Base-by-base conservation (phyloP, 805 yeast species). In the Helenozyma baotianmanensis region DNA sequence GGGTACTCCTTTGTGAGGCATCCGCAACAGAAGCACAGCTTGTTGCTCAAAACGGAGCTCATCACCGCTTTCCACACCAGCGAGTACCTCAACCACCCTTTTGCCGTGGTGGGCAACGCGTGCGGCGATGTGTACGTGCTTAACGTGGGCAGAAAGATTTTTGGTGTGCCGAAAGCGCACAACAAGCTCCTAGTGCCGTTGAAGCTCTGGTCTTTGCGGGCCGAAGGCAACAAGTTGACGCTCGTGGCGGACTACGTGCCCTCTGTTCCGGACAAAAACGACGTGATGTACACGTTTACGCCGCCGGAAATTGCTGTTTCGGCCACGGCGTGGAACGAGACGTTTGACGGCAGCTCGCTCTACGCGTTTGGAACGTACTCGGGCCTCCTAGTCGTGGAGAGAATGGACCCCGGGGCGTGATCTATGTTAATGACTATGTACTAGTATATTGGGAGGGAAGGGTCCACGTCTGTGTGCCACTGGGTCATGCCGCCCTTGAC, bases 401-500 rank as follows among this genome's bases (percentile, higher is more conserved):
- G 64, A 33, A 44, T 67, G 23, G 69, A 63, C 36, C 40, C 43
- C 9, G 36, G 13, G 35, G 38, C 13, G 30, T 32, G 15, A 32
- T 22, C 22, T 6, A 13, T 12, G 14, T 8, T n/a, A 11, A 5
- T 4, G 6, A n/a, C 5, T 6, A 6, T 30, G 9, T 3, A 13
- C 7, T 37, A 45, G 25, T 45, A 45, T 3, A 29, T 21, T 10
- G 50, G 48, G 15, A 45, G 29, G 10, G 23, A 30, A 0, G 67
- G 58, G 45, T 88, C 90, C 2, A 85, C 62, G 1, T 64, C 62
- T 11, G 59, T 68, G 33, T 82, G 71, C 84, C 94, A 88, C 42
- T 63, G 70, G 33, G 68, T 62, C 15, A 88, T 60, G 0, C 98
- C 98, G 2, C 97, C 97, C 9, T 54, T 63, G 4, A 90, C 65